Evolutionary conservation across 1,284 basidiomycete species (phyloP), one percentile per base, ranked within the genome.

Genomic region (Ustilago tritici): DNA sequence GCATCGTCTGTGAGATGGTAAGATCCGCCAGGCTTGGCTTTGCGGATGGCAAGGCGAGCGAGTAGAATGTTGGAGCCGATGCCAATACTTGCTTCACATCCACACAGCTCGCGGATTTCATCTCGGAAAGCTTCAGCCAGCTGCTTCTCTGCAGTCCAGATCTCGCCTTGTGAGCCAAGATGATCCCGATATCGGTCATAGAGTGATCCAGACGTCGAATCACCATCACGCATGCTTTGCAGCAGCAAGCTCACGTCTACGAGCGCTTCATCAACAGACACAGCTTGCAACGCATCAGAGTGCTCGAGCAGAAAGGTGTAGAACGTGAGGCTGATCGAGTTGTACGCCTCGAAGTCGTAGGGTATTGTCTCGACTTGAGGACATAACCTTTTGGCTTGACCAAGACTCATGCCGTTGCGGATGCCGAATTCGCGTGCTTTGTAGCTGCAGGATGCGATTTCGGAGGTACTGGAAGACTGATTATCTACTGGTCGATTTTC

Each of bases 181-280:
- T 72, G 67, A 23, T 65, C 65, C 28, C 70, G 67, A 38, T 70
- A 70, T 15, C 70, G 64, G 14, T 62, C 50, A 53, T 60, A 62
- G 3, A 70, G 61, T 9, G 76, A 62, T 9, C 76, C 68, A 1
- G 59, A 19, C 4, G 54, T 31, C 1, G 58, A 36, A 19, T 65
- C 55, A 38, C 72, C 71, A 5, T 65, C 52, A 31, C 80, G 78
- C 78, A 84, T 80, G 15, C 49, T 62, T 34, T 76, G 70, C 23
- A 93, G 90, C 0, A 90, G 90, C 10, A 88, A 90, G 0, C 93
- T 92, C 5, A 95, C 93, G 65, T 98, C 95, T 69, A 98, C 90
- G 11, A 98, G 89, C 0, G 95, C 95, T 86, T 99, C 96, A 78
- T 99, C 96, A 1, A 99, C 93, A 7, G 94, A 96, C 1, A 98